phyloP scores from a whole-genome alignment of 768 basidiomycete genomes.

The Suillus americanus region DNA sequence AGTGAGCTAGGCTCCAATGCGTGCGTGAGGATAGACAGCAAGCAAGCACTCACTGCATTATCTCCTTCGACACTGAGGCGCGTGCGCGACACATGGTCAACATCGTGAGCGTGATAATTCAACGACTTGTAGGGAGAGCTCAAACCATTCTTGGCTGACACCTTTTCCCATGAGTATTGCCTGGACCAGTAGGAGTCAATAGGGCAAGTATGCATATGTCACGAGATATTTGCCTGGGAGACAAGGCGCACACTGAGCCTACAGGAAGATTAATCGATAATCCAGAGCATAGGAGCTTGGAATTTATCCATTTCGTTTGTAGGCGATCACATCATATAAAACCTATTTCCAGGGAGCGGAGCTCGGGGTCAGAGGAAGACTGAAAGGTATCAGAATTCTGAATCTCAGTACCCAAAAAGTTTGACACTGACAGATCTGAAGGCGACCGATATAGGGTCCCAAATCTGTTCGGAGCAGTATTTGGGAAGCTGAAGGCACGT shows the following conservation, averaged over 20 bases:
- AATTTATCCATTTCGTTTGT: constrained; percentile 38
- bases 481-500: constrained; percentile 18
- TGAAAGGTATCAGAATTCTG: constrained; percentile 37
- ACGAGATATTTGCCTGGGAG: constrained; percentile 21
- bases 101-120: constrained; percentile 32
- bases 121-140: constrained; percentile 34
- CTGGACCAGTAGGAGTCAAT: constrained; percentile 30
- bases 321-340: constrained; percentile 35
- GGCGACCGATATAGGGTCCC: constrained; percentile 32
- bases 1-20: constrained; percentile 14
- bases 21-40: constrained; percentile 8
- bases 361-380: constrained; percentile 40
- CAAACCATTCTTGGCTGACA: constrained; percentile 37
- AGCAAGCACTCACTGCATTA: constrained; percentile 22
- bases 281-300: constrained; percentile 34
- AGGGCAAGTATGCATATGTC: constrained; percentile 30
- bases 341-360: constrained; percentile 41
- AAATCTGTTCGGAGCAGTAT: constrained; percentile 29
- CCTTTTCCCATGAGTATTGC: constrained; percentile 36
- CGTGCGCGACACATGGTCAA: constrained; percentile 22
- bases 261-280: constrained; percentile 27
- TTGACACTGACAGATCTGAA: constrained; percentile 32
- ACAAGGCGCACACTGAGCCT: constrained; percentile 21
- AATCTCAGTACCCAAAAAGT: constrained; percentile 31
- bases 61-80: constrained; percentile 28